A percentile compares a stretch with the other conserved stretches of the same genome.
Conservation (phyloP, 495 filamentous ascomycete species). For the Cudoniella acicularis region DNA sequence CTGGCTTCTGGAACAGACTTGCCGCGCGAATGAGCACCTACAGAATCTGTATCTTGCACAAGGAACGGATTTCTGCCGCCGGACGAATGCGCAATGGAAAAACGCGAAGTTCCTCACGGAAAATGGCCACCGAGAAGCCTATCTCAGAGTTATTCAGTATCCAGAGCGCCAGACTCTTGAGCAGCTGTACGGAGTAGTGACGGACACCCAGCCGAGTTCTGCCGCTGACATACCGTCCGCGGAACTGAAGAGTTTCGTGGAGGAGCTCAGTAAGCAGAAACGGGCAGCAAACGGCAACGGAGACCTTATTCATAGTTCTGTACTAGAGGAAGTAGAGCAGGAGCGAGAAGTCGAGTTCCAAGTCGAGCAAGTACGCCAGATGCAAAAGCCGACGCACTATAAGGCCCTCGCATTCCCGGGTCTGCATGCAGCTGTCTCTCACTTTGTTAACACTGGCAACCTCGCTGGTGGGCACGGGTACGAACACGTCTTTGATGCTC, state of each 20-base stretch:
- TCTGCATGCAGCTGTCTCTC: conserved; percentile 31
- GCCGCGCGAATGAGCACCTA: conserved; percentile 27
- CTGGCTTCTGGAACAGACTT: conserved; percentile 31
- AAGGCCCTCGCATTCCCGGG: conserved; percentile 26
- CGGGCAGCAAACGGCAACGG: conserved; percentile 23
- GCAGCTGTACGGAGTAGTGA: conserved; percentile 38
- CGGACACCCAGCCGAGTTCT: conserved; percentile 8
- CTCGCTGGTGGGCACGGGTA: conserved; percentile 26
- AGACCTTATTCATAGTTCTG: conserved; percentile 29
- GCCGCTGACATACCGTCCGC: conserved; percentile 8
- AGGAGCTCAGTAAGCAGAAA: conserved; percentile 24
- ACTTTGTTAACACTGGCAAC: conserved; percentile 34
- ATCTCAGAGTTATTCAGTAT: conserved; percentile 34
- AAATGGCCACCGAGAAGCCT: conserved; percentile 25
- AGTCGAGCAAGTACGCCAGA: conserved; percentile 34
- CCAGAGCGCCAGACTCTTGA: conserved; percentile 41
- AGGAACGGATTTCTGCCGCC: conserved; percentile 25
- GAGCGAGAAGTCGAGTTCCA: conserved; percentile 39
- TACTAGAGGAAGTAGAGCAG: conserved; percentile 41
- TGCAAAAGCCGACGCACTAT: conserved; percentile 31
- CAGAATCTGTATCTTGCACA: conserved; percentile 27
- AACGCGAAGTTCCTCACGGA: conserved; percentile 24
- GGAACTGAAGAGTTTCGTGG: conserved; percentile 20
- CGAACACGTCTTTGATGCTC: conserved; percentile 29
- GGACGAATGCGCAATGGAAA: conserved; percentile 9